Evolutionary conservation across 495 filamentous ascomycete genomes (phyloP), one percentile per base, ranked within the genome.

Genomic region (Lepidopterella palustris): DNA sequence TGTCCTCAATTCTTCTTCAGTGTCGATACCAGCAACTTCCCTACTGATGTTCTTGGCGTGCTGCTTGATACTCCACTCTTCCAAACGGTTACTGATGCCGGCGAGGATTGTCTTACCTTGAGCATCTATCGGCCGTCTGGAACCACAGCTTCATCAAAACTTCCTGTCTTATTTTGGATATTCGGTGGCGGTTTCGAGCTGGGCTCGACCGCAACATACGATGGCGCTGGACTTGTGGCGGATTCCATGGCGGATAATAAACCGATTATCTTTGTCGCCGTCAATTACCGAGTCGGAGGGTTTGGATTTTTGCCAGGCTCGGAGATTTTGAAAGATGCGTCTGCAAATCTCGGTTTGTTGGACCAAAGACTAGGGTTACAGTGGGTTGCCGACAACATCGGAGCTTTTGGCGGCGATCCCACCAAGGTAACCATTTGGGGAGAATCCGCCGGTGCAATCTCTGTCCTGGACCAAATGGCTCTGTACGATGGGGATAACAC

Each of bases 111-210:
- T 58, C 72, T 89, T 25, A 83, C 73, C 21, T 64, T 89, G 53
- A 83, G 84, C 61, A 77, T 89, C 5, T 72, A 78, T 9, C 77
- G 85, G 23, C 85, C 86, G 8, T 65, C 73, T 0, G 84, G 81
- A 11, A 83, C 79, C 15, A 76, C 70, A 51, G 57, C 75, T 0
- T 70, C 71, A n/a, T 73, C 80, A 3, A 84, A 84, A 58, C 72
- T 88, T 3, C 85, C 86, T 0, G 82, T 88, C 11, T 66, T 88
- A 32, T 77, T 88, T 18, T 88, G 84, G 83, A 87, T 89, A 59
- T 86, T 78, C 60, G 87, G 85, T 28, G 85, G 86, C 23, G 82
- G 77, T 0, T 87, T 86, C 62, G 81, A 86, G 64, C 67, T 82
- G 3, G 86, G 86, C 2, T 79, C 78, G 0, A 82, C 79, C 57